Evolutionary conservation across 768 basidiomycete species (phyloP).

Genomic region (Butyriboletus loyo): DNA sequence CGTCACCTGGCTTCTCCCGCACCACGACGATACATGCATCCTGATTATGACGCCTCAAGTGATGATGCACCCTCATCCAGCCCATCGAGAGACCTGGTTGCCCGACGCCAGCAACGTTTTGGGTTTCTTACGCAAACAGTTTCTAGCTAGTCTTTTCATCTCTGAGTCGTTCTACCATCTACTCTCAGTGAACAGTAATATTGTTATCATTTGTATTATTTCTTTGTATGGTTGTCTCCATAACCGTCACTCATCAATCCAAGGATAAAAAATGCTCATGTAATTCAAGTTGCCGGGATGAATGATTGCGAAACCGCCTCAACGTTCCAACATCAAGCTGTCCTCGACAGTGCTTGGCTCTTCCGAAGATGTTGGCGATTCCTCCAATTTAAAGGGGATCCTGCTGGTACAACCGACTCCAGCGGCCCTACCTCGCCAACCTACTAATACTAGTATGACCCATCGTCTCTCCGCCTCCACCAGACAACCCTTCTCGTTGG

Average conservation of each 20-base stretch:
- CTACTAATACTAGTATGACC: not conserved
- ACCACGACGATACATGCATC: conserved; percentile 38
- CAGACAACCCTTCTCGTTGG: not conserved
- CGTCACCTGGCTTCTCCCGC: conserved; percentile 63
- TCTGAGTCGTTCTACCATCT: conserved; percentile 15
- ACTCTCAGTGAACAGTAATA: conserved; percentile 9
- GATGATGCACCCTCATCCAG: conserved; percentile 50
- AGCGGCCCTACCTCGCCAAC: too few species aligned
- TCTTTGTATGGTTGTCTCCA: conserved; percentile 22
- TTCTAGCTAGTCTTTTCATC: conserved; percentile 10
- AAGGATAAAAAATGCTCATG: conserved; percentile 1
- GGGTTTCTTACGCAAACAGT: conserved; percentile 3
- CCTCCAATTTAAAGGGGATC: not conserved
- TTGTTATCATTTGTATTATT: conserved; percentile 25
- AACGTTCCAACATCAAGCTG: not conserved
- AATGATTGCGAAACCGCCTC: not conserved
- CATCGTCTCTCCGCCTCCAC: not conserved
- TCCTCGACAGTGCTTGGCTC: not conserved
- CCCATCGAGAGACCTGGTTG: conserved; percentile 44
- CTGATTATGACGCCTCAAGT: conserved; percentile 40
- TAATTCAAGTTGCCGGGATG: not conserved
- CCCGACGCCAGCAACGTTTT: conserved; percentile 39
- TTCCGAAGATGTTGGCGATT: not conserved
- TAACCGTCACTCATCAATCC: conserved; percentile 6
- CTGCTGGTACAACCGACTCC: too few species aligned